These are phyloP conservation scores for Polyporus arcularius DNA, from an alignment of 768 basidiomycete species.

Conservation along the genomic window DNA sequence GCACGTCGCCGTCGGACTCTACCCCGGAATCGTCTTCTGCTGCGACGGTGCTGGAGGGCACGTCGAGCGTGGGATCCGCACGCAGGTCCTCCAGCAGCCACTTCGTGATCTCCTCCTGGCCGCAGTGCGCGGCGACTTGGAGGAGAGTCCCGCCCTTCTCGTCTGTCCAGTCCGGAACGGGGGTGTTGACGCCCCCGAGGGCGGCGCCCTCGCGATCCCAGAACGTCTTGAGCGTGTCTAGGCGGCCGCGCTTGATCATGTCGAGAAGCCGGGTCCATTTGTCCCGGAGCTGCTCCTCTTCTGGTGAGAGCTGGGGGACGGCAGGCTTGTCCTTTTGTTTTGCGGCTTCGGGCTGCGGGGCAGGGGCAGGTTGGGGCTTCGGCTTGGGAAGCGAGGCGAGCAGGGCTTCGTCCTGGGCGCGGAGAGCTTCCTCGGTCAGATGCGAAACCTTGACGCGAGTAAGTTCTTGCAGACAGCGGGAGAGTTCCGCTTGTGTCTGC, in stretches of 20 bases:
- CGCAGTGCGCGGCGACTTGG: conserved; percentile 70
- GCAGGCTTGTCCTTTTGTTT: conserved; percentile 43
- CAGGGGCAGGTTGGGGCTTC: conserved; percentile 45
- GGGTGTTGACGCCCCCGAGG: conserved; percentile 61
- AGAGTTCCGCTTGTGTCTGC: conserved; percentile 88
- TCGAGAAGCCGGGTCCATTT: conserved; percentile 86
- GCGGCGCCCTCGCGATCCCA: conserved; percentile 70
- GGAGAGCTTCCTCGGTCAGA: conserved; percentile 82
- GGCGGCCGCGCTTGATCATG: conserved; percentile 83
- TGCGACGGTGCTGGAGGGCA: conserved; percentile 36
- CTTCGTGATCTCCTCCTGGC: conserved; percentile 71
- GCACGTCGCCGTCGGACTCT: conserved; percentile 31
- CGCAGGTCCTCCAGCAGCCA: conserved; percentile 78
- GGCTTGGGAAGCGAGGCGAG: conserved; percentile 87
- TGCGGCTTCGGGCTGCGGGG: conserved; percentile 41
- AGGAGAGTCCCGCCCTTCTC: conserved; percentile 67
- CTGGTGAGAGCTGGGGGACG: conserved; percentile 66
- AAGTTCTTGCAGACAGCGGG: conserved; percentile 85
- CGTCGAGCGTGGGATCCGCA: conserved; percentile 79
- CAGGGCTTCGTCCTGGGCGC: conserved; percentile 85
- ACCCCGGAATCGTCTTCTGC: conserved; percentile 25
- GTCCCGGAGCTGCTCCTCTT: conserved; percentile 78
- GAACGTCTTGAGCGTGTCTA: conserved; percentile 80
- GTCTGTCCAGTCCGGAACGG: conserved; percentile 71
- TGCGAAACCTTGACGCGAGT: conserved; percentile 83